Base-by-base conservation (phyloP, 2,329 filamentous ascomycete genomes). In the Sphaerulina musiva region DNA sequence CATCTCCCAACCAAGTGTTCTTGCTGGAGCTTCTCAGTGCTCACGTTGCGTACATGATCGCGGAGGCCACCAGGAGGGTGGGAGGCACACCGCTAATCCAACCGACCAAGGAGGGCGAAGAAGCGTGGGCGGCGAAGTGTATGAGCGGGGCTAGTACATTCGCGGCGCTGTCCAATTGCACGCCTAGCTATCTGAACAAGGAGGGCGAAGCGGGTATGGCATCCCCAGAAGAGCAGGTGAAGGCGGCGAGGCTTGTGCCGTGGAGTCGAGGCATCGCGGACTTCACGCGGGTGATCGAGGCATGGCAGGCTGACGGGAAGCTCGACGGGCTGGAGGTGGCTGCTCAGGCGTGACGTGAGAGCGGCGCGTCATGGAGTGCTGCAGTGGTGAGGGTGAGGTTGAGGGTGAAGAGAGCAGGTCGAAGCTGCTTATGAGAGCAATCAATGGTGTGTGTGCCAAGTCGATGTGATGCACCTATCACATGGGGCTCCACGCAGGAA, bases 141-240 rank as follows among this genome's bases (percentile, higher is more conserved):
- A 62, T 76, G 60, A 64, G 64, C 48, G 68, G 71, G 1, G 75
- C 75, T 0, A 67, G 66, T 6, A 70, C 70, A 29, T 72, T 75
- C 39, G 70, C 56, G 9, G 41, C 69, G 6, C 52, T 77, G 17
- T 63, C 66, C 4, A 71, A 76, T 11, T 83, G 80, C 66, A 80
- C 78, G n/a, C 80, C 80, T 0, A 71, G 76, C 10, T 82, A 81
- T 59, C 66, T 76, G 39, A 82, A 78, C 46, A 67, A 63, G 20
- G 76, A 81, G 64, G 75, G 72, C 2, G 64, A 69, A 20, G 20
- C 20, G 2, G 20, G 20, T 20, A 20, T 20, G 36, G 52, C 64
- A n/a, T 58, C 62, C 36, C 43, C 20, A 20, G 20, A 20, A 4
- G 20, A 20, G 20, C 20, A 20, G 20, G 2, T 2, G 3, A 20